Conservation (phyloP, 352 stramenopile species). For the Thraustotheca clavata region DNA sequence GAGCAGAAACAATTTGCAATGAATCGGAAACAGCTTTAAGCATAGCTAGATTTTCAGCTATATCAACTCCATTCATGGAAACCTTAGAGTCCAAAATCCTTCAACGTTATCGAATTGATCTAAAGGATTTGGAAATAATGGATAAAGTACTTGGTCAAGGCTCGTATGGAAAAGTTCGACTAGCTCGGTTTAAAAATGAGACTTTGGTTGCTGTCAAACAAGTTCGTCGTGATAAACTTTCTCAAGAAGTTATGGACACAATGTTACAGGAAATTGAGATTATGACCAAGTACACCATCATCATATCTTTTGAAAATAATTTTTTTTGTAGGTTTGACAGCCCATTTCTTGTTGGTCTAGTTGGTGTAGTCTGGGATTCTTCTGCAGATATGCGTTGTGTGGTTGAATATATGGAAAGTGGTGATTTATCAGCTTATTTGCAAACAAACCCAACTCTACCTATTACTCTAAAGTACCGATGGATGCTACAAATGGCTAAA, state of each 20-base stretch:
- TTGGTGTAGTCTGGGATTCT: constrained; percentile 47
- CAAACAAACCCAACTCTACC: neutral
- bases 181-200: constrained; percentile 14
- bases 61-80: neutral
- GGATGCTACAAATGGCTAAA: constrained; percentile 5
- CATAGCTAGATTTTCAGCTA: neutral
- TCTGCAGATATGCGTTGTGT: constrained; percentile 40
- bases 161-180: constrained; percentile 6
- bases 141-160: constrained; percentile 7
- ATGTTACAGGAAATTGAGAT: constrained; percentile 56
- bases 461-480: neutral
- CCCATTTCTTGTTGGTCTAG: constrained; percentile 36
- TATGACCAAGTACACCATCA: constrained; percentile 18
- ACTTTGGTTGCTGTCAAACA: constrained; percentile 16
- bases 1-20: neutral
- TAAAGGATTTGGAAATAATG: neutral
- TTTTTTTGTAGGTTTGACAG: constrained; percentile 31
- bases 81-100: neutral
- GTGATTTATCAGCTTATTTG: constrained; percentile 41
- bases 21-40: neutral
- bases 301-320: neutral
- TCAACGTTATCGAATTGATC: neutral
- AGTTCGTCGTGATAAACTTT: constrained; percentile 18
- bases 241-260: constrained; percentile 32
- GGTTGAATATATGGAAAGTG: constrained; percentile 56